These are phyloP conservation scores for Coemansia sp. DNA, from an alignment of 192 early-diverging fungal genomes.

Conservation along the genomic window DNA sequence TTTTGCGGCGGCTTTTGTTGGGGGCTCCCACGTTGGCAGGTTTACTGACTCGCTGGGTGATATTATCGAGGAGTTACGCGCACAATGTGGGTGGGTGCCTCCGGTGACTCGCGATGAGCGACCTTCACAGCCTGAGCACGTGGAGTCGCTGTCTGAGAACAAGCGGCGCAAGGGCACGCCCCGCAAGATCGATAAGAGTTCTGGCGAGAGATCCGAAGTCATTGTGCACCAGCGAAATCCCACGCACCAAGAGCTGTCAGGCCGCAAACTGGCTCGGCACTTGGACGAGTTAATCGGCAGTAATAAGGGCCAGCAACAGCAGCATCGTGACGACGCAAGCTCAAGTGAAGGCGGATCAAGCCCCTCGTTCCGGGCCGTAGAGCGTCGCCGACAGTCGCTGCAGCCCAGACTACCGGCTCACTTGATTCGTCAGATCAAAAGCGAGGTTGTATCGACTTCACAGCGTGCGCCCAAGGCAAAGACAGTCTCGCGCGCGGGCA, in stretches of 20 bases:
- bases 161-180: slow-evolving; percentile 50
- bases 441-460: slow-evolving; percentile 41
- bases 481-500: slow-evolving; percentile 6
- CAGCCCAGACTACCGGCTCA: slow-evolving; percentile 40
- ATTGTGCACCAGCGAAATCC: slow-evolving; percentile 39
- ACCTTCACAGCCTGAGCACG: background rate
- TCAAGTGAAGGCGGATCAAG: slow-evolving; percentile 3
- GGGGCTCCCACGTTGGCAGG: slow-evolving; percentile 22
- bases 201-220: slow-evolving; percentile 37
- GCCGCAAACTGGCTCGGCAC: slow-evolving; percentile 44
- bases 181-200: slow-evolving; percentile 24
- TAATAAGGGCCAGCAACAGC: background rate
- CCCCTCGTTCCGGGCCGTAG: slow-evolving; percentile 1
- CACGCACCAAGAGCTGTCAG: slow-evolving; percentile 9
- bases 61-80: slow-evolving; percentile 45
- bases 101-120: background rate
- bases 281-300: slow-evolving; percentile 46
- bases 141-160: slow-evolving; percentile 9
- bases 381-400: slow-evolving; percentile 12
- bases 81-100: slow-evolving; percentile 52
- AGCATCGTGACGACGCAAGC: background rate
- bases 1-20: slow-evolving; percentile 39
- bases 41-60: slow-evolving; percentile 25
- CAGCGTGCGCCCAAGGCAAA: slow-evolving; percentile 17
- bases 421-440: slow-evolving; percentile 46